Conservation (phyloP, 2,329 filamentous ascomycete species). For the Epicoccum nigrum region DNA sequence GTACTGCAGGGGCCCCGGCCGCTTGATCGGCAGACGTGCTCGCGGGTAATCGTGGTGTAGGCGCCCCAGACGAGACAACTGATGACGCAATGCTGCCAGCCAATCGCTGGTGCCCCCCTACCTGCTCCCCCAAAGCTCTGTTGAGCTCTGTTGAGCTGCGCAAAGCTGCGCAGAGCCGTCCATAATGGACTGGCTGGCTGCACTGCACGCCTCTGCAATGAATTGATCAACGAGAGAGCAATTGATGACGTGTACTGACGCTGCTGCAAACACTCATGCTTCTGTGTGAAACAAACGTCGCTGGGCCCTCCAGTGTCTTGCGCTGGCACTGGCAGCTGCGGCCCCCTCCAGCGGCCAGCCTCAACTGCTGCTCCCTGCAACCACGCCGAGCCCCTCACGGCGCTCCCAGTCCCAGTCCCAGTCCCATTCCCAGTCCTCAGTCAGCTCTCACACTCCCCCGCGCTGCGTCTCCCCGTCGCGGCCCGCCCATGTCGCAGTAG, state of each 20-base stretch:
- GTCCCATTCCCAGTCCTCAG: not conserved
- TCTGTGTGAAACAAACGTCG: not conserved
- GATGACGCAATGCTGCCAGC: constrained; percentile 4
- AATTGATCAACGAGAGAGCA: not conserved
- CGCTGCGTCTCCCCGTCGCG: not conserved
- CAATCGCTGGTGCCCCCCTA: not conserved
- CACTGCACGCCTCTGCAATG: not conserved
- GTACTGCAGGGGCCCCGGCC: not conserved
- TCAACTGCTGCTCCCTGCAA: no score
- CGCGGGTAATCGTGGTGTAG: not conserved
- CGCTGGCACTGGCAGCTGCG: constrained; percentile 17
- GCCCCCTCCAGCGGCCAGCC: constrained; percentile 20
- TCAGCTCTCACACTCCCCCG: not conserved
- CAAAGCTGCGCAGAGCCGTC: not conserved
- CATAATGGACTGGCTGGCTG: not conserved
- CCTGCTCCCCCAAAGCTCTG: not conserved
- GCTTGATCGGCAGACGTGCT: not conserved
- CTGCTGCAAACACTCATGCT: constrained; percentile 4
- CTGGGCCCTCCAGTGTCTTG: not conserved
- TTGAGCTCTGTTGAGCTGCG: not conserved
- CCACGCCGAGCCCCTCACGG: constrained; percentile 11
- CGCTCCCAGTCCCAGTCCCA: not conserved
- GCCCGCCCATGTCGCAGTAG: not conserved
- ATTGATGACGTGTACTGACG: not conserved
- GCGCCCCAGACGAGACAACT: not conserved